Conservation (phyloP, 805 yeast genomes). For the Candida pseudoglaebosa region DNA sequence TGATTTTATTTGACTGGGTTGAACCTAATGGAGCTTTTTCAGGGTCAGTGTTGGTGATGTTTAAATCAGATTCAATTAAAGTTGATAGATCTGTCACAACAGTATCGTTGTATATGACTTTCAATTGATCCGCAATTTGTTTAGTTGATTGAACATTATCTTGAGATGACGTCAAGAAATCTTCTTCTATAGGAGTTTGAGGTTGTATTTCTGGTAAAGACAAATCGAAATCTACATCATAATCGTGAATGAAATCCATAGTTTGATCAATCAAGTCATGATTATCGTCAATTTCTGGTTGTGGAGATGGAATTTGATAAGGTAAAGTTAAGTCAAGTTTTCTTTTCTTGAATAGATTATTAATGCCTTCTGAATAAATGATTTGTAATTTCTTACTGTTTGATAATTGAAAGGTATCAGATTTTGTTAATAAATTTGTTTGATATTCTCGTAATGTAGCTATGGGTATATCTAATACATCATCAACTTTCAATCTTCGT, state of each 20-base stretch:
- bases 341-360: conserved; percentile 23
- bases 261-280: conserved; percentile 17
- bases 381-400: conserved; percentile 30
- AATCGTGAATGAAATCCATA: conserved; percentile 15
- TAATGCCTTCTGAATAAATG: conserved; percentile 22
- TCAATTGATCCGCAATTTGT: conserved; percentile 48
- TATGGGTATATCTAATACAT: conserved; percentile 41
- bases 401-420: conserved; percentile 11
- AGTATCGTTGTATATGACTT: conserved; percentile 20
- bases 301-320: conserved; percentile 5
- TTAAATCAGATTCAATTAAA: conserved; percentile 36
- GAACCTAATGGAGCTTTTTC: conserved; percentile 8
- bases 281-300: conserved; percentile 7
- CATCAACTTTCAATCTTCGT: conserved; percentile 48
- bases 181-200: conserved; percentile 8
- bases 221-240: conserved; percentile 15
- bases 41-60: conserved; percentile 7
- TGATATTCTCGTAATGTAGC: conserved; percentile 31
- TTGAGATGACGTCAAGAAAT: conserved; percentile 9
- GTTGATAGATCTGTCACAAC: conserved; percentile 30
- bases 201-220: conserved; percentile 17
- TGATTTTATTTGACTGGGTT: conserved; percentile 20
- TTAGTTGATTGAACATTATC: conserved; percentile 47
- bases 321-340: conserved; percentile 8
- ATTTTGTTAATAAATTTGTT: conserved; percentile 15